Evolutionary conservation across 805 yeast genomes (phyloP).

Genomic region (Cyberlindnera saturnus): DNA sequence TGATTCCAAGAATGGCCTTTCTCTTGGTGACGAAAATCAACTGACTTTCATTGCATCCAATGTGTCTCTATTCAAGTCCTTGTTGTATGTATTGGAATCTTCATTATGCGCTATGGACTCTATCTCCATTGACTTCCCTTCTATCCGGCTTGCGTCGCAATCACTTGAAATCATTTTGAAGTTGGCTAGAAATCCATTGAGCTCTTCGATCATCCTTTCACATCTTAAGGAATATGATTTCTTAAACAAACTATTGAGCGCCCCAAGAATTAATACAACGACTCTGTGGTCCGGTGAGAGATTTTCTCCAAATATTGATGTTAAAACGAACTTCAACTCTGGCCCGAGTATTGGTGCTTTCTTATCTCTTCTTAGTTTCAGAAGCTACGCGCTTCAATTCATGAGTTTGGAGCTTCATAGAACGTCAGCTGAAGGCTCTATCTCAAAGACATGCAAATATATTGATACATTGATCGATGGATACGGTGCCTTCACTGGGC

Average conservation of each 20-base stretch:
- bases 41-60: conserved; percentile 48
- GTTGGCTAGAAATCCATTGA: conserved; percentile 49
- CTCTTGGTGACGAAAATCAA: conserved; percentile 38
- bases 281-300: conserved; percentile 50
- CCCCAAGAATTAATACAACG: conserved; percentile 44
- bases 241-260: conserved; percentile 43
- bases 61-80: conserved; percentile 48
- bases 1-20: conserved; percentile 43
- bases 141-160: conserved; percentile 51
- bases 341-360: conserved; percentile 44
- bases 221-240: conserved; percentile 48
- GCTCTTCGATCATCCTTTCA: conserved; percentile 45
- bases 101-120: conserved; percentile 39
- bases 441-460: conserved; percentile 47
- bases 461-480: conserved; percentile 47
- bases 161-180: conserved; percentile 58
- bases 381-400: conserved; percentile 58
- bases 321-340: conserved; percentile 23
- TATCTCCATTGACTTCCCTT: conserved; percentile 41
- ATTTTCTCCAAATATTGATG: conserved; percentile 37
- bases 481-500: conserved; percentile 44
- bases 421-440: conserved; percentile 37
- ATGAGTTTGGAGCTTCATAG: conserved; percentile 70
- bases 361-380: conserved; percentile 51
- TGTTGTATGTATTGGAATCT: conserved; percentile 44